Evolutionary conservation across 176 grass and related monocot species (phyloP), one percentile per base, ranked within the genome.

Genomic region (Oryza meyeriana): DNA sequence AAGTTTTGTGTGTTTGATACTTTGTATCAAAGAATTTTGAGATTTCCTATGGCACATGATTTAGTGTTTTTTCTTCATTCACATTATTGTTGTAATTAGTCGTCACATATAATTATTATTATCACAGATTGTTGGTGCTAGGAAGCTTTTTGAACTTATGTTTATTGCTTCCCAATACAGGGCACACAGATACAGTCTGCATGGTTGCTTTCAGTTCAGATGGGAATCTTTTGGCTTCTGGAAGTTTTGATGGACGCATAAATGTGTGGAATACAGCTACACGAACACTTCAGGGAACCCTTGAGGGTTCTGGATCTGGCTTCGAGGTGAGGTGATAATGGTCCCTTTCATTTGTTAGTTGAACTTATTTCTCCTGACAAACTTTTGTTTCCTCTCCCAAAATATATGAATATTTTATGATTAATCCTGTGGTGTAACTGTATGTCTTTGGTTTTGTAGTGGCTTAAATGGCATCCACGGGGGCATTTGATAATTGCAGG

Each of bases 391-490:
- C 45, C 71, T 44, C 18, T 85, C 40, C 61, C 26, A 10, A 59
- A 58, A 28, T 75, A 24, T 75, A 63, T 71, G 10, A 57, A 25
- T 26, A 48, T 29, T 52, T 8, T 28, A 30, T 85, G 64, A 28
- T 69, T 69, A 64, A 11, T 79, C 41, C 28, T 5, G 4, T 44
- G 3, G 22, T 28, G 24, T 82, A 32, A 64, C 38, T 80, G 3
- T 35, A 22, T 17, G 7, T 70, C 7, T 78, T 81, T 64, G 1
- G 44, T 57, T 82, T 81, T 80, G 75, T 66, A 98, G 96, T 99
- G 96, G 96, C 76, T 99, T 61, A 99, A 79, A 91, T 99, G 96
- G 93, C 93, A 99, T 74, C 89, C 96, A 61, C 81, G 86, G 1
- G 96, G 96, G 32, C 88, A 95, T 58, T 75, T 95, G 85, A 61